Percentiles rank a stretch among this genome's conserved stretches.
Conservation (phyloP, 768 basidiomycete species). For the Chlorophyllum brunneum region DNA sequence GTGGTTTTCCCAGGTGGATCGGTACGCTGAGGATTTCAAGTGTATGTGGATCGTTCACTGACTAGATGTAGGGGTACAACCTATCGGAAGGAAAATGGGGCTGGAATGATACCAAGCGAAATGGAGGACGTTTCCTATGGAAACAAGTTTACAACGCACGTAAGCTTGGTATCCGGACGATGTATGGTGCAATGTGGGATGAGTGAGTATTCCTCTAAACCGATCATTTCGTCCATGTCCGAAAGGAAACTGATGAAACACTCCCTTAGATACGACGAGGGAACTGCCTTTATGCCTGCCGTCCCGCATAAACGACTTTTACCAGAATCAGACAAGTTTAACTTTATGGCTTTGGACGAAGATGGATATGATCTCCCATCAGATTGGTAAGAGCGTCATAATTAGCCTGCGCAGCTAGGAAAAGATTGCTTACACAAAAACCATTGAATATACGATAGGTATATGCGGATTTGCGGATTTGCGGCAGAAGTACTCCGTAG, state of each 20-base stretch:
- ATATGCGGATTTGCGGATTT: slow-evolving; percentile 75
- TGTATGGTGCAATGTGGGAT: slow-evolving; percentile 90
- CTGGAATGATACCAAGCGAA: slow-evolving; percentile 67
- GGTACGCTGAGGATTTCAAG: slow-evolving; percentile 41
- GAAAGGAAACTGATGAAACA: slow-evolving; percentile 9
- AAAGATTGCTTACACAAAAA: no score
- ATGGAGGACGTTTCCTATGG: slow-evolving; percentile 79
- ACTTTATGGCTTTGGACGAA: slow-evolving; percentile 70
- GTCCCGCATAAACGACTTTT: slow-evolving; percentile 54
- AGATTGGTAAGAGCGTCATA: slow-evolving; percentile 66
- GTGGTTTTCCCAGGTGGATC: slow-evolving; percentile 81
- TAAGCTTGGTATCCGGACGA: slow-evolving; percentile 53
- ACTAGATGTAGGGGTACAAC: slow-evolving; percentile 56
- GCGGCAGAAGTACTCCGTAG: slow-evolving; percentile 64
- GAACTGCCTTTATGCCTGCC: slow-evolving; percentile 77
- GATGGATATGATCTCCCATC: slow-evolving; percentile 75
- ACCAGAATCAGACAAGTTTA: slow-evolving; percentile 55
- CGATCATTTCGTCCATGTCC: slow-evolving; percentile 7
- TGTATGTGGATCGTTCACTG: slow-evolving; percentile 1
- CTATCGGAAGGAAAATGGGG: slow-evolving; percentile 67
- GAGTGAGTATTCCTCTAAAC: slow-evolving; percentile 42
- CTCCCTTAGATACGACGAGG: slow-evolving; percentile 73
- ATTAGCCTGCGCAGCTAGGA: no score
- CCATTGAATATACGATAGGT: no score
- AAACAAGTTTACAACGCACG: slow-evolving; percentile 70